Percentiles rank a stretch among this genome's conserved stretches.
Evolutionary conservation across 176 grass and related monocot genomes (phyloP).

Genomic region (Bolboschoenus planiculmis): DNA sequence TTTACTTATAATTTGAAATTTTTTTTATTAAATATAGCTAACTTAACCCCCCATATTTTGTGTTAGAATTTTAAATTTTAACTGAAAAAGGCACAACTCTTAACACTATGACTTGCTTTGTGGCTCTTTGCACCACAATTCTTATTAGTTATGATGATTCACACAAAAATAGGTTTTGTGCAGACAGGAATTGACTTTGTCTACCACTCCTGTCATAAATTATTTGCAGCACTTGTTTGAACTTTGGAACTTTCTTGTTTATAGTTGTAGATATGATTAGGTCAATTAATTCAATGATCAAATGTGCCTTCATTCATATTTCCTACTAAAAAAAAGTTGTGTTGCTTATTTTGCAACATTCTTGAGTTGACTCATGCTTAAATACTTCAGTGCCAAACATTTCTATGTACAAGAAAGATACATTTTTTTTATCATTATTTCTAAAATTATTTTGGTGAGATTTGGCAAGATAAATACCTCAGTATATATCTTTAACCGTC

Average conservation of each 20-base stretch:
- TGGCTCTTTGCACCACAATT: neutral
- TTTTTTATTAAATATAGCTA: too few species aligned
- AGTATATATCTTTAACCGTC: too few species aligned
- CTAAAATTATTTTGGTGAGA: too few species aligned
- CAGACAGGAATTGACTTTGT: neutral
- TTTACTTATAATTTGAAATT: too few species aligned
- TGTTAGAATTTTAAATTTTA: neutral
- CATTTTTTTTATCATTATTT: too few species aligned
- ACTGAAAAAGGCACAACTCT: neutral
- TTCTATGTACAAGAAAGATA: too few species aligned
- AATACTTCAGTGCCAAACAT: neutral
- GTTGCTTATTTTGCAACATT: neutral
- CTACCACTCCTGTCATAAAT: neutral
- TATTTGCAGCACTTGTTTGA: neutral
- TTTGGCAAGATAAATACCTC: too few species aligned
- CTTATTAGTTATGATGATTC: neutral
- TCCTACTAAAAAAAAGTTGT: neutral
- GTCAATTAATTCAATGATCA: neutral
- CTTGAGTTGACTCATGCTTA: neutral
- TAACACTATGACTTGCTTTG: neutral
- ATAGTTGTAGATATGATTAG: neutral
- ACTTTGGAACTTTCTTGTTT: neutral
- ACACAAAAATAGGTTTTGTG: neutral
- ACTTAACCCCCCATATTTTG: too few species aligned
- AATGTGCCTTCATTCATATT: neutral